Conservation (phyloP, 2,329 filamentous ascomycete genomes). For the Cladosporium sp. region DNA sequence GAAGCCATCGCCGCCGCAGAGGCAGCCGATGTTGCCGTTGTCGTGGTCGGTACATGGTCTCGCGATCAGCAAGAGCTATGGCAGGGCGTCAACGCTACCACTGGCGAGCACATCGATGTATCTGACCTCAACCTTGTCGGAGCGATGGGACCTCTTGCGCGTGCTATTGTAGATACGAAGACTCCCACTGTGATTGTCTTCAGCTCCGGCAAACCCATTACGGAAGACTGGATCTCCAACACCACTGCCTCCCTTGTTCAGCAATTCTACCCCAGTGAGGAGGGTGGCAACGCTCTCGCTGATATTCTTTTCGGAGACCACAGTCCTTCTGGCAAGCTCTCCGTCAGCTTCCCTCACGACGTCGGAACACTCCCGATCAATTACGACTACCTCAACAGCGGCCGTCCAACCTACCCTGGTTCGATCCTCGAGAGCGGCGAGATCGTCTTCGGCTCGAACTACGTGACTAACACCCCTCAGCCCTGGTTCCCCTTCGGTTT, state of each 20-base stretch:
- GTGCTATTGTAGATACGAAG: constrained; percentile 67
- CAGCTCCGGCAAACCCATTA: constrained; percentile 74
- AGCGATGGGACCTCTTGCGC: constrained; percentile 53
- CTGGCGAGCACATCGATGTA: constrained; percentile 72
- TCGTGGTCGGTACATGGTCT: constrained; percentile 75
- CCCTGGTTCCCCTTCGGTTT: constrained; percentile 76
- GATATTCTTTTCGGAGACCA: constrained; percentile 74
- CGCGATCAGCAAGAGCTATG: constrained; percentile 73
- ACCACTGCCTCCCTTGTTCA: constrained; percentile 64
- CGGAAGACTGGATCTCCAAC: constrained; percentile 68
- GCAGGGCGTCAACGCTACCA: constrained; percentile 71
- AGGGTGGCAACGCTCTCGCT: constrained; percentile 78
- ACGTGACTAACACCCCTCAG: constrained; percentile 62
- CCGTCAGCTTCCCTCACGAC: constrained; percentile 70
- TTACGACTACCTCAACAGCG: constrained; percentile 73
- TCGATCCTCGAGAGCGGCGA: constrained; percentile 59
- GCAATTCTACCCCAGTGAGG: constrained; percentile 62
- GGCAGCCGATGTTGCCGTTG: constrained; percentile 69
- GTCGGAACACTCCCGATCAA: constrained; percentile 69
- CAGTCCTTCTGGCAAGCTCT: constrained; percentile 75
- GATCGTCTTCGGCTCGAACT: constrained; percentile 64
- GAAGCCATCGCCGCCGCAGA: constrained; percentile 67
- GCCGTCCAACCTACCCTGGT: constrained; percentile 59
- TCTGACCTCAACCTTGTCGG: constrained; percentile 58
- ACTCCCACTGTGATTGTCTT: constrained; percentile 56